These are phyloP conservation scores for Pholiota adiposa DNA, from an alignment of 1,284 basidiomycete species.

Conservation along the genomic window DNA sequence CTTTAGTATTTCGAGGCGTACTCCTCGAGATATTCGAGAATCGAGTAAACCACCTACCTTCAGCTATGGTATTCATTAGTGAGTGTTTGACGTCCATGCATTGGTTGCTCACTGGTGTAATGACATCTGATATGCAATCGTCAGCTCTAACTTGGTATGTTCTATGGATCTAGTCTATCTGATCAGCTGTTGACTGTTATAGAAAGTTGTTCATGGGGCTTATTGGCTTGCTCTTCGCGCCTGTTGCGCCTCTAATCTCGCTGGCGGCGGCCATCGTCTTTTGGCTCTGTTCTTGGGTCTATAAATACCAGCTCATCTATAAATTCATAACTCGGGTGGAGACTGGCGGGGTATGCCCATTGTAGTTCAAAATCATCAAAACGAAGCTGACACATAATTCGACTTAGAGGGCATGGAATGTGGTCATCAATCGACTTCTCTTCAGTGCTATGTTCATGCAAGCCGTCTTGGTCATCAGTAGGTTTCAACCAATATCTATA, in stretches of 20 bases:
- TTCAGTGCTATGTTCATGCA: conserved; percentile 28
- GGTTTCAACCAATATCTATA: background rate
- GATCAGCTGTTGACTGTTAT: too few species aligned
- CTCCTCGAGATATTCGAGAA: conserved; percentile 25
- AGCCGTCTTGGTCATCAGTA: conserved; percentile 25
- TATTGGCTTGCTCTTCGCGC: conserved; percentile 27
- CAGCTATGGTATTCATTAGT: conserved; percentile 26
- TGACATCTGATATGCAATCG: background rate
- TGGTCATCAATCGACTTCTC: conserved; percentile 26
- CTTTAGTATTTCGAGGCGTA: conserved; percentile 20
- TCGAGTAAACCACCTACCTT: conserved; percentile 25
- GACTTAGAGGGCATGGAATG: conserved; percentile 25
- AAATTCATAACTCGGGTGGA: conserved; percentile 26
- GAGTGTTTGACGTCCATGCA: conserved; percentile 3
- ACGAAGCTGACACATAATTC: background rate
- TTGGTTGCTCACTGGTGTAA: background rate
- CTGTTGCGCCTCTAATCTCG: conserved; percentile 25
- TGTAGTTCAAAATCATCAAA: background rate
- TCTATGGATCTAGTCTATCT: background rate
- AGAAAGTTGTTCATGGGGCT: conserved; percentile 26
- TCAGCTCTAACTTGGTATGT: conserved; percentile 22
- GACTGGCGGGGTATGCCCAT: conserved; percentile 22
- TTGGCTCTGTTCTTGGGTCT: conserved; percentile 27
- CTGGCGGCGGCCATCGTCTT: conserved; percentile 25
- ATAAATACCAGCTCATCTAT: conserved; percentile 27